Evolutionary conservation across 805 yeast genomes (phyloP).

Genomic region (Candida coquimbonensis): DNA sequence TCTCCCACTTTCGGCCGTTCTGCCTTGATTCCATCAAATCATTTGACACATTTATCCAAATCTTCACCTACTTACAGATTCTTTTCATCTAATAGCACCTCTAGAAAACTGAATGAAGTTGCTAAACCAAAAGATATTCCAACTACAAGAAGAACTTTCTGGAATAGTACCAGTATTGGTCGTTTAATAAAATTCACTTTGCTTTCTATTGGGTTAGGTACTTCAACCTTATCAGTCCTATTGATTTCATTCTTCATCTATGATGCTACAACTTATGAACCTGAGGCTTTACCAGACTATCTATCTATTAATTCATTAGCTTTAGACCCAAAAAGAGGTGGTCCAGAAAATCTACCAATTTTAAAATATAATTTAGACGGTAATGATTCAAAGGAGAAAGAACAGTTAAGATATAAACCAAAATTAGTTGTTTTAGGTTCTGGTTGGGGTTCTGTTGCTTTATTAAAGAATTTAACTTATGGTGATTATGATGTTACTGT

Average conservation of each 20-base stretch:
- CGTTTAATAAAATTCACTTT: slow-evolving; percentile 28
- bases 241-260: slow-evolving; percentile 51
- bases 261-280: slow-evolving; percentile 58
- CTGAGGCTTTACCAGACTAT: slow-evolving; percentile 33
- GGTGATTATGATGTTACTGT: slow-evolving; percentile 59
- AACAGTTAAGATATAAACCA: slow-evolving; percentile 41
- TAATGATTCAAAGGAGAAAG: slow-evolving; percentile 43
- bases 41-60: no score
- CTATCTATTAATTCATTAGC: slow-evolving; percentile 47
- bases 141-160: slow-evolving; percentile 13
- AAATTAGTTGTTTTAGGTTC: slow-evolving; percentile 56
- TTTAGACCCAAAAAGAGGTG: slow-evolving; percentile 50
- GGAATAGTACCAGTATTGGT: slow-evolving; percentile 25
- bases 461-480: slow-evolving; percentile 43
- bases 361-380: slow-evolving; percentile 50
- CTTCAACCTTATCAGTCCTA: slow-evolving; percentile 34
- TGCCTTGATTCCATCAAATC: no score
- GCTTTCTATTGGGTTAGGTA: slow-evolving; percentile 35
- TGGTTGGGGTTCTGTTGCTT: slow-evolving; percentile 67
- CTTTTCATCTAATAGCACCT: slow-evolving; percentile 1
- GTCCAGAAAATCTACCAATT: slow-evolving; percentile 66
- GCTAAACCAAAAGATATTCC: slow-evolving; percentile 20
- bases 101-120: not conserved
- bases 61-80: not conserved
- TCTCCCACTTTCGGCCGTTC: no score